A percentile compares a stretch with the other conserved stretches of the same genome.
Conservation (phyloP, 192 early-diverging fungal species). For the Coemansia aciculifera region DNA sequence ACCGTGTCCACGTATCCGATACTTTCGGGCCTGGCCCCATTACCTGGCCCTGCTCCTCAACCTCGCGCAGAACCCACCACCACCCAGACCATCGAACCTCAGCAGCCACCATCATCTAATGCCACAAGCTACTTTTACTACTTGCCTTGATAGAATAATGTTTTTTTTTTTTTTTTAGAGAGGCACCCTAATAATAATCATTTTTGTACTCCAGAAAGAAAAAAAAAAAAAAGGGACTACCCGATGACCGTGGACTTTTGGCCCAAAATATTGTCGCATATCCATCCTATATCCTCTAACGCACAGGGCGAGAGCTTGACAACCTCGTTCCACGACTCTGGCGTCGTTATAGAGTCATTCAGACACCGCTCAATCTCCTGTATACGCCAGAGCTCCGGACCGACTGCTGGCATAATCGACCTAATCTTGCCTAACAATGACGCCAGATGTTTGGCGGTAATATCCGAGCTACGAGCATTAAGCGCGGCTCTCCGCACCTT, state of each 20-base stretch:
- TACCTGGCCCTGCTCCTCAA: not conserved
- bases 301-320: conserved; percentile 29
- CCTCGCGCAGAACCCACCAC: not conserved
- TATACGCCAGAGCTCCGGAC: conserved; percentile 31
- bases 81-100: not conserved
- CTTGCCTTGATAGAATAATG: not conserved
- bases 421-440: conserved; percentile 48
- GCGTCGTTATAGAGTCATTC: conserved; percentile 29
- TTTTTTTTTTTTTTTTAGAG: no score
- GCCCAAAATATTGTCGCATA: conserved; percentile 40
- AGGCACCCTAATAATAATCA: not conserved
- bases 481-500: conserved; percentile 48
- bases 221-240: not conserved
- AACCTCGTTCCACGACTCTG: conserved; percentile 49
- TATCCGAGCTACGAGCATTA: conserved; percentile 24
- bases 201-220: not conserved
- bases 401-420: conserved; percentile 49
- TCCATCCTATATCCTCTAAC: conserved; percentile 43
- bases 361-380: conserved; percentile 41
- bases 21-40: not conserved
- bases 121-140: not conserved
- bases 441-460: conserved; percentile 53
- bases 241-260: conserved; percentile 36
- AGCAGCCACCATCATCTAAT: not conserved
- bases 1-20: not conserved